These are phyloP conservation scores for Ziziphus jujuba DNA, from an alignment of 306 rosid species.

Conservation along the genomic window DNA sequence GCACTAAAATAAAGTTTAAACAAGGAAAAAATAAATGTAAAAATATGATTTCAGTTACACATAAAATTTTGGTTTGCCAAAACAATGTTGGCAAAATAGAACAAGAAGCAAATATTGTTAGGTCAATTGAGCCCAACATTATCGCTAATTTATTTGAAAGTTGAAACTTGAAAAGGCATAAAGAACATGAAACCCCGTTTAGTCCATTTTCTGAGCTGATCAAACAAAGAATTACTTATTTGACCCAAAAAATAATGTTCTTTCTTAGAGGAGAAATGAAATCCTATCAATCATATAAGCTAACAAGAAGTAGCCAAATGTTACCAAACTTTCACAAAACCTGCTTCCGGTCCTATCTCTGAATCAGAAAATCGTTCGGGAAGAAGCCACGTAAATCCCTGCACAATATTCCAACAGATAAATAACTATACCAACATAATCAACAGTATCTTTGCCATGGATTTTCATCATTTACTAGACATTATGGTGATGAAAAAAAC, in stretches of 20 bases:
- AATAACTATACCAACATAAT: background rate
- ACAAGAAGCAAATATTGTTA: no score
- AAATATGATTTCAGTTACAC: no score
- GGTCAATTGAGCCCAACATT: background rate
- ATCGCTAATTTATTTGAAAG: background rate
- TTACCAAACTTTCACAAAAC: conserved; percentile 93
- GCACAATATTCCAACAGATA: conserved; percentile 42
- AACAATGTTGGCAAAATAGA: background rate
- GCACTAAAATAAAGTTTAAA: background rate
- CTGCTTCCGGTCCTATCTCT: conserved; percentile 99
- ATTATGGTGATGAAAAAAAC: background rate
- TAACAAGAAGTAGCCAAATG: conserved; percentile 60
- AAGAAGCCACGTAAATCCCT: conserved; percentile 98
- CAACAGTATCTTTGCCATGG: background rate
- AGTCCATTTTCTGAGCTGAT: background rate
- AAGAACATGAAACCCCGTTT: no score
- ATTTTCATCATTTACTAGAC: background rate
- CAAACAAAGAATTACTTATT: background rate
- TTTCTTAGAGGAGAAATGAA: conserved; percentile 6
- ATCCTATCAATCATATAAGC: conserved; percentile 26
- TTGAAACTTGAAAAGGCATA: background rate
- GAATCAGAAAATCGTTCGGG: conserved; percentile 93
- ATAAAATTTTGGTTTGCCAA: no score
- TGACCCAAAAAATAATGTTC: background rate
- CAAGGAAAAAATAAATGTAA: no score